Conservation (phyloP, 768 basidiomycete genomes). For the Gymnopilus junonius region DNA sequence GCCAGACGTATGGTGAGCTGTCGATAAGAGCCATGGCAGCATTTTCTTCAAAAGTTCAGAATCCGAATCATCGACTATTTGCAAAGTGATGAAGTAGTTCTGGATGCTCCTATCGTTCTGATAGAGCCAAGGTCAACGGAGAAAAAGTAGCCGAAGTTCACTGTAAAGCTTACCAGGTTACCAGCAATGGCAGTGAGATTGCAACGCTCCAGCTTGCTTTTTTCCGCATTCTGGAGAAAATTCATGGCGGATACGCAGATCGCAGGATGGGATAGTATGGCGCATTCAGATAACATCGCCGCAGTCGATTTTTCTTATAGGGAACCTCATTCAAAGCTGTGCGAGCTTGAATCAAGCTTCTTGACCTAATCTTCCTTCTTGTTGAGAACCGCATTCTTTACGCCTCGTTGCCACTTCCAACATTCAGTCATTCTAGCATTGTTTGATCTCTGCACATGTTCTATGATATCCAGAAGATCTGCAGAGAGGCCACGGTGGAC, state of each 20-base stretch:
- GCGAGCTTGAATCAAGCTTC: background rate
- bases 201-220: background rate
- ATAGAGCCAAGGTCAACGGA: background rate
- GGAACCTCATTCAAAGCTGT: background rate
- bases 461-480: too few relatives aligned
- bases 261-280: background rate
- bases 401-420: background rate
- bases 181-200: background rate
- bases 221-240: background rate
- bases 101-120: background rate
- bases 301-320: background rate
- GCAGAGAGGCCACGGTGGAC: too few relatives aligned
- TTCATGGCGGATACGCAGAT: background rate
- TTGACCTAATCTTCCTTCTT: background rate
- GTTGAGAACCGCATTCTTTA: background rate
- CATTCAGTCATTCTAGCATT: background rate
- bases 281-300: too few relatives aligned
- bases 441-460: background rate
- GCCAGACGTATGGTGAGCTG: background rate
- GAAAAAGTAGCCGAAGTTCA: background rate
- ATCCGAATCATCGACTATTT: background rate
- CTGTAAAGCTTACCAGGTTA: background rate
- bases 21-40: background rate
- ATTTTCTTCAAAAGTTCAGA: background rate
- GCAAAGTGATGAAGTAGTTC: background rate